Evolutionary conservation across 1,284 basidiomycete genomes (phyloP), one percentile per base, ranked within the genome.

Genomic region (Rhodofomes roseus): DNA sequence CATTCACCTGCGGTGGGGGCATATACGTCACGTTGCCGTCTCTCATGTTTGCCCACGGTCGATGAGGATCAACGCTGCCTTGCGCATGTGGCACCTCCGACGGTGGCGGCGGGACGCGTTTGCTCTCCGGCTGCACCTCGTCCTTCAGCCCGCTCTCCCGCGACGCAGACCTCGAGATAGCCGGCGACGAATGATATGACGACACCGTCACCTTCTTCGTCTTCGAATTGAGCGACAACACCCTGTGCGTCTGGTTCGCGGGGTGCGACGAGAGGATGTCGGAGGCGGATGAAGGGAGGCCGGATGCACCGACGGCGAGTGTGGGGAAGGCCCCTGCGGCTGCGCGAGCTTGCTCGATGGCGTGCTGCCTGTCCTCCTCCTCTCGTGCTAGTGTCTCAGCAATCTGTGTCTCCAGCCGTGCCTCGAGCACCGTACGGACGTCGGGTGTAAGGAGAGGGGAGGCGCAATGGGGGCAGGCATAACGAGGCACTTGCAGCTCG

Each of bases 281-380:
- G 29, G 64, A 59, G 18, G 55, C 48, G 23, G 59, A 51, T 22
- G 54, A 34, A 4, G 54, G 57, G 4, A 36, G 50, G 1, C 50
- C 50, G 2, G 50, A 22, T 39, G 69, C 59, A 5, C 70, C 58
- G 16, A 64, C 62, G 1, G 70, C 75, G 22, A 90, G 79, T 16
- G 77, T 74, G 14, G 89, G 88, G 68, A 90, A 90, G 0, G 82
- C 84, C 4, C 87, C 87, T 31, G 74, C 81, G 0, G 81, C 80
- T 12, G 71, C 70, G 14, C 79, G 76, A 0, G 79, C 81, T 58
- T 82, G 80, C 34, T 82, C 77, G 1, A 76, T 70, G 6, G 70
- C 78, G 22, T 74, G 76, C 56, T 80, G 75, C 1, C 80, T 77
- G 2, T 76, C 79, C 7, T 72, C 75, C 7, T 79, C 79, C 66